Percentiles rank a stretch among this genome's conserved stretches.
Evolutionary conservation across 768 basidiomycete genomes (phyloP).

Genomic region (Cystofilobasidium bisporidii): DNA sequence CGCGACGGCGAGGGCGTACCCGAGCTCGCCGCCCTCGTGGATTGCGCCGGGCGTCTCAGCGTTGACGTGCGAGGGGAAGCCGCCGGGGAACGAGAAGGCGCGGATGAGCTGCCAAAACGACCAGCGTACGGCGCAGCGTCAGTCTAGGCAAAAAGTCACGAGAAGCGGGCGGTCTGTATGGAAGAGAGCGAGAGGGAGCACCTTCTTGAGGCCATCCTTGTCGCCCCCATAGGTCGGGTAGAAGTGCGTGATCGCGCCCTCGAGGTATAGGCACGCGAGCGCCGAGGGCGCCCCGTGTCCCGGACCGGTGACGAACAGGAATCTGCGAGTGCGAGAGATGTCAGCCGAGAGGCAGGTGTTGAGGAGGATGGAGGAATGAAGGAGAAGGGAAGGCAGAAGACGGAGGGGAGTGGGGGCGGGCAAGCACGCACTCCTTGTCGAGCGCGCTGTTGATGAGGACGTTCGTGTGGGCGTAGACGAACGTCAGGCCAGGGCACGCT

Average conservation of each 20-base stretch:
- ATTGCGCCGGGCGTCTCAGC: constrained; percentile 77
- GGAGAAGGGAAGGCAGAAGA: not conserved
- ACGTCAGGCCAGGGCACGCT: constrained; percentile 60
- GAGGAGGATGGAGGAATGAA: not conserved
- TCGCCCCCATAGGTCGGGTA: constrained; percentile 43
- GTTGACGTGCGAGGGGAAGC: constrained; percentile 61
- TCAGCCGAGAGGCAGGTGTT: not conserved
- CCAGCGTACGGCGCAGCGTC: not conserved
- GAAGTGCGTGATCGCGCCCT: constrained; percentile 50
- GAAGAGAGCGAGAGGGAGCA: too few species aligned
- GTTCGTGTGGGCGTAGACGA: constrained; percentile 62
- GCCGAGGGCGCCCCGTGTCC: constrained; percentile 72
- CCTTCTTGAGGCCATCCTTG: constrained; percentile 45
- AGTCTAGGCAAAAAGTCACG: not conserved
- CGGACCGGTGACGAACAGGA: constrained; percentile 69
- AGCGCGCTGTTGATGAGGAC: constrained; percentile 49
- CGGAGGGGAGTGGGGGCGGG: too few species aligned
- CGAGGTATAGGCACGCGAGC: constrained; percentile 76
- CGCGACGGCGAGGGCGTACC: constrained; percentile 58
- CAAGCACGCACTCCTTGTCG: constrained; percentile 41
- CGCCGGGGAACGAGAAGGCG: constrained; percentile 69
- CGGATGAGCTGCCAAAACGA: constrained; percentile 47
- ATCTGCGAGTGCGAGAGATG: not conserved
- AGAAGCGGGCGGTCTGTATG: too few species aligned
- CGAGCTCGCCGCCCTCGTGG: constrained; percentile 80